Percentiles rank a stretch among this genome's conserved stretches.
These are phyloP conservation scores for Aspergillus heteromorphus DNA, from an alignment of 495 filamentous ascomycete genomes.

Conservation along the genomic window DNA sequence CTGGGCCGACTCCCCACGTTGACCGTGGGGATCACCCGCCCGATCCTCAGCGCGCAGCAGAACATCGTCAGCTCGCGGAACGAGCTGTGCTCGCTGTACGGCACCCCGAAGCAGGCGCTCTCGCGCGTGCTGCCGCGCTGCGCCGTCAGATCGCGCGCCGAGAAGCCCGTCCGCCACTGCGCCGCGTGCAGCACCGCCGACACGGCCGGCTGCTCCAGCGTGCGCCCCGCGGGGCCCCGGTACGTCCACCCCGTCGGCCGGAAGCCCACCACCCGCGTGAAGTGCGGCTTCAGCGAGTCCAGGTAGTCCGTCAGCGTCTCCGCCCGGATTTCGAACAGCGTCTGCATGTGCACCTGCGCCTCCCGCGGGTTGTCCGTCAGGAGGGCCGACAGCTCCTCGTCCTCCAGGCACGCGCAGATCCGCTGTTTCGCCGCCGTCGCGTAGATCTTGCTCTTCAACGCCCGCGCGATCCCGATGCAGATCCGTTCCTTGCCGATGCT, in stretches of 20 bases:
- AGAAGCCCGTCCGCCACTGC: conserved; percentile 69
- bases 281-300: conserved; percentile 65
- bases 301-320: conserved; percentile 89
- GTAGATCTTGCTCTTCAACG: conserved; percentile 85
- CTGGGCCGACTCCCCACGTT: conserved; percentile 72
- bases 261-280: conserved; percentile 84
- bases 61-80: conserved; percentile 95
- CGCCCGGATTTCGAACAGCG: conserved; percentile 81
- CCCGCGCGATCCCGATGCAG: conserved; percentile 83
- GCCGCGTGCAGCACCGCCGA: conserved; percentile 63
- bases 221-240: conserved; percentile 59
- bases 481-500: conserved; percentile 97
- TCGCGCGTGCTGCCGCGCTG: conserved; percentile 73
- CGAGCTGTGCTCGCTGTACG: conserved; percentile 91
- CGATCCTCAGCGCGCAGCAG: conserved; percentile 78
- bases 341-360: conserved; percentile 97
- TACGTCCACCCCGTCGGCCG: conserved; percentile 91
- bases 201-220: conserved; percentile 59
- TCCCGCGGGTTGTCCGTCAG: conserved; percentile 75
- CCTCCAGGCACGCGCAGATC: conserved; percentile 80
- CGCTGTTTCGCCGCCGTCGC: conserved; percentile 74
- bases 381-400: conserved; percentile 67
- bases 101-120: conserved; percentile 81
- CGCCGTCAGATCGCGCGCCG: conserved; percentile 59
- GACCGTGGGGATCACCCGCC: conserved; percentile 86